Evolutionary conservation across 257 asterid genomes (phyloP).

Genomic region (Euphrasia confusa): DNA sequence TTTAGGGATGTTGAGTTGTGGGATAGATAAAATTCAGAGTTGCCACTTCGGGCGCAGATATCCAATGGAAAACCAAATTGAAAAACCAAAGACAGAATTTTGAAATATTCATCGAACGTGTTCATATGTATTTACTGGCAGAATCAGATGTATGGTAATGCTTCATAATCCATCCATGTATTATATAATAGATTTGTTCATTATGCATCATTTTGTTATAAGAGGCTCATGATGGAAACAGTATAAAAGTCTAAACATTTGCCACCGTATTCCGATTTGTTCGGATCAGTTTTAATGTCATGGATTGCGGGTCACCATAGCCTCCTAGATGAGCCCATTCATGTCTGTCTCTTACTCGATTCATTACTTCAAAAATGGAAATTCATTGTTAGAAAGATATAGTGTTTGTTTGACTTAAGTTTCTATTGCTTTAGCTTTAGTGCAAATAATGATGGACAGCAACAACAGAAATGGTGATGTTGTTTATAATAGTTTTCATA

Average conservation of each 20-base stretch:
- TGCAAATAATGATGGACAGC: conserved; percentile 20
- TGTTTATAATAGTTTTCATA: background rate
- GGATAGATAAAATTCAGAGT: conserved; percentile 26
- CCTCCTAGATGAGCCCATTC: background rate
- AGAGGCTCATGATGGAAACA: no score
- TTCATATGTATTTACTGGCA: no score
- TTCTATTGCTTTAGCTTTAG: conserved; percentile 18
- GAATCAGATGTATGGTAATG: conserved; percentile 12
- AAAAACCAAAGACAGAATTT: no score
- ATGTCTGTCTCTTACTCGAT: background rate
- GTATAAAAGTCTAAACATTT: no score
- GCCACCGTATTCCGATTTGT: no score
- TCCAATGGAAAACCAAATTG: no score
- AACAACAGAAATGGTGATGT: background rate
- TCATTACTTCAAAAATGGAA: conserved; percentile 18
- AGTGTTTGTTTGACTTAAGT: conserved; percentile 10
- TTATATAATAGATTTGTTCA: conserved; percentile 3
- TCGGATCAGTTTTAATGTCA: no score
- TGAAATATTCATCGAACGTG: no score
- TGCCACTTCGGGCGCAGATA: conserved; percentile 19
- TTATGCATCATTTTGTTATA: conserved; percentile 7
- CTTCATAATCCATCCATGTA: background rate
- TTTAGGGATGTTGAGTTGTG: conserved; percentile 27
- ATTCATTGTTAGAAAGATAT: background rate
- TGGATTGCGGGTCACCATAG: background rate